These are phyloP conservation scores for Aaosphaeria pasadenensis DNA, from an alignment of 2,329 filamentous ascomycete genomes.

Conservation along the genomic window DNA sequence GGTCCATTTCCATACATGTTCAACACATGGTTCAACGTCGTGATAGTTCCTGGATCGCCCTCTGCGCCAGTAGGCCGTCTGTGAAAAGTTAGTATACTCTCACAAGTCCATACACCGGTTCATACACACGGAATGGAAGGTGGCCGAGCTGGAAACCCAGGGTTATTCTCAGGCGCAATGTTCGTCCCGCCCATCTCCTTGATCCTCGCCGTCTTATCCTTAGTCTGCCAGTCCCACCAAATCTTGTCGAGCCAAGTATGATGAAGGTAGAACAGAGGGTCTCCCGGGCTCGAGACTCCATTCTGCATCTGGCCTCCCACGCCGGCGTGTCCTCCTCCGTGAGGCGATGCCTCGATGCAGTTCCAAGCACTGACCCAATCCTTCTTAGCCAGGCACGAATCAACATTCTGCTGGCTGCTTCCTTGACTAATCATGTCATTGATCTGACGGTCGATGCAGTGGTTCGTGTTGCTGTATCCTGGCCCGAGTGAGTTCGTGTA, in stretches of 20 bases:
- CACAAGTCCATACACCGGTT: background rate
- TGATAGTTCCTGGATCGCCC: slow-evolving; percentile 14
- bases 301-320: slow-evolving; percentile 19
- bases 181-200: slow-evolving; percentile 13
- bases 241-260: slow-evolving; percentile 20
- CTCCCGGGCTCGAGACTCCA: slow-evolving; percentile 12
- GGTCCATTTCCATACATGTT: slow-evolving; percentile 10
- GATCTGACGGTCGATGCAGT: slow-evolving; percentile 16
- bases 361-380: slow-evolving; percentile 8
- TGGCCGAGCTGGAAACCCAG: slow-evolving; percentile 5
- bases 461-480: slow-evolving; percentile 6
- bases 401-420: slow-evolving; percentile 1
- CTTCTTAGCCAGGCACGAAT: slow-evolving; percentile 6
- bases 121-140: slow-evolving; percentile 4
- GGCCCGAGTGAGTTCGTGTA: slow-evolving; percentile 16
- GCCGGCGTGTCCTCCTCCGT: slow-evolving; percentile 14
- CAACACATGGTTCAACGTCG: slow-evolving; percentile 16
- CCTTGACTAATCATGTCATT: slow-evolving; percentile 1
- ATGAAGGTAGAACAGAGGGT: slow-evolving; percentile 21
- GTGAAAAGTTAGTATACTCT: background rate
- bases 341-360: slow-evolving; percentile 11
- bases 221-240: slow-evolving; percentile 17
- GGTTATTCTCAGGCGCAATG: background rate
- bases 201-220: slow-evolving; percentile 3
- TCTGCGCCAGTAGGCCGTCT: background rate